Conservation (phyloP, 23 red algal genomes). For the Gracilaria domingensis region DNA sequence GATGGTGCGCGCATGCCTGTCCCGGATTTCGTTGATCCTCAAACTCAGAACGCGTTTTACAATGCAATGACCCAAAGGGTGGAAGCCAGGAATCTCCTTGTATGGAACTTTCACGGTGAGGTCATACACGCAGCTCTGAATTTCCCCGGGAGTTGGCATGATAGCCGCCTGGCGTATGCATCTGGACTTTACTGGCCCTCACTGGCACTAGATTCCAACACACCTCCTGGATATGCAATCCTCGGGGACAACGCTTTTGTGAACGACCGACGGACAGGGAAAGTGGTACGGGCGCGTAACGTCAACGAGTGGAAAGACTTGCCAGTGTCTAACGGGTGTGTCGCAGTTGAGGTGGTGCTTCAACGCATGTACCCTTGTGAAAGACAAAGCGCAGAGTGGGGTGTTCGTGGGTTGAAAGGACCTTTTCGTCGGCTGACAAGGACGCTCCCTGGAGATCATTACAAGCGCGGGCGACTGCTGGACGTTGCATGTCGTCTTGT, state of each 20-base stretch:
- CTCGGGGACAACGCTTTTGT: neutral
- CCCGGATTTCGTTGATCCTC: slow-evolving; percentile 15
- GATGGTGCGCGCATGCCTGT: neutral
- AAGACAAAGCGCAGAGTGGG: neutral
- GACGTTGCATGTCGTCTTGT: neutral
- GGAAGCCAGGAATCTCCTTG: slow-evolving; percentile 6
- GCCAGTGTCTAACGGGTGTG: neutral
- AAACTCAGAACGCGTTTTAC: slow-evolving; percentile 46
- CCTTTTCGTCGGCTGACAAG: neutral
- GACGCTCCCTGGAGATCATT: neutral
- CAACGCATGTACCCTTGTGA: neutral
- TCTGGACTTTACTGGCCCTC: neutral
- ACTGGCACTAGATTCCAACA: neutral
- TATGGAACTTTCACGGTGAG: slow-evolving; percentile 37
- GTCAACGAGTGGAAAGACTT: neutral
- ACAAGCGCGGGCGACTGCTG: neutral
- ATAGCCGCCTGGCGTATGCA: neutral
- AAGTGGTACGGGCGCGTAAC: neutral
- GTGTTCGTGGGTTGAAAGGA: neutral
- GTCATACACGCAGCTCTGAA: slow-evolving; percentile 17
- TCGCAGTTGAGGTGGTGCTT: neutral
- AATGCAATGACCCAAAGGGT: neutral
- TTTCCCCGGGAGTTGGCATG: slow-evolving; percentile 11
- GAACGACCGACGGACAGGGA: neutral
- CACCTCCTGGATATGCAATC: slow-evolving; percentile 10